Percentiles rank a stretch among this genome's conserved stretches.
phyloP scores from a whole-genome alignment of 306 rosid species.

The Quercus rubra region DNA sequence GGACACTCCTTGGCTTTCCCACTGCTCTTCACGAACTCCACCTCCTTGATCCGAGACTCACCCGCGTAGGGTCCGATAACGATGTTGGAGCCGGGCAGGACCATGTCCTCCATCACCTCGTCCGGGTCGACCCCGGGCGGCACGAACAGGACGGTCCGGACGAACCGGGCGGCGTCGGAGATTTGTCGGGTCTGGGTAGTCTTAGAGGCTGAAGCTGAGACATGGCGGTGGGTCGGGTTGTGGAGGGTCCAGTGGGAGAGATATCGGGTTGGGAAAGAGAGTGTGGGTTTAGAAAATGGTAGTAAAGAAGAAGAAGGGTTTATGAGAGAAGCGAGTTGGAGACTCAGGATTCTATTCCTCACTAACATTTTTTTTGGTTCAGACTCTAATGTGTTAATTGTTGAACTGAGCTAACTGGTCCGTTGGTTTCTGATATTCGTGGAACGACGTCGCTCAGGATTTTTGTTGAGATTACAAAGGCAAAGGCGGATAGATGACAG shows the following conservation, averaged over 20 bases:
- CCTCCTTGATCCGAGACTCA: conserved; percentile 70
- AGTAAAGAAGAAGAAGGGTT: conserved; percentile 18
- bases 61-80: conserved; percentile 89
- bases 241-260: conserved; percentile 30
- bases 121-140: conserved; percentile 72
- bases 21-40: conserved; percentile 83
- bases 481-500: too few relatives aligned
- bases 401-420: neutral
- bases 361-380: conserved; percentile 31
- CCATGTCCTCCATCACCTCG: conserved; percentile 56
- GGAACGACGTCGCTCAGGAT: neutral
- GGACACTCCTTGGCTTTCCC: conserved; percentile 76
- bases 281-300: neutral
- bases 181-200: conserved; percentile 18
- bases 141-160: conserved; percentile 47
- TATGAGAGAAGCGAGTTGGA: conserved; percentile 25
- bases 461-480: too few relatives aligned
- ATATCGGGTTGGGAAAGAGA: conserved; percentile 26
- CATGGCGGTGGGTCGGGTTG: conserved; percentile 14
- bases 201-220: conserved; percentile 35
- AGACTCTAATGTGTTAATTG: neutral
- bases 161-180: conserved; percentile 31
- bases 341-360: conserved; percentile 32
- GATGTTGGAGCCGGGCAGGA: conserved; percentile 75
- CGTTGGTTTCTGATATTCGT: too few relatives aligned